Percentiles rank a stretch among this genome's conserved stretches.
Evolutionary conservation across 495 filamentous ascomycete species (phyloP).

Genomic region (Neurospora discreta): DNA sequence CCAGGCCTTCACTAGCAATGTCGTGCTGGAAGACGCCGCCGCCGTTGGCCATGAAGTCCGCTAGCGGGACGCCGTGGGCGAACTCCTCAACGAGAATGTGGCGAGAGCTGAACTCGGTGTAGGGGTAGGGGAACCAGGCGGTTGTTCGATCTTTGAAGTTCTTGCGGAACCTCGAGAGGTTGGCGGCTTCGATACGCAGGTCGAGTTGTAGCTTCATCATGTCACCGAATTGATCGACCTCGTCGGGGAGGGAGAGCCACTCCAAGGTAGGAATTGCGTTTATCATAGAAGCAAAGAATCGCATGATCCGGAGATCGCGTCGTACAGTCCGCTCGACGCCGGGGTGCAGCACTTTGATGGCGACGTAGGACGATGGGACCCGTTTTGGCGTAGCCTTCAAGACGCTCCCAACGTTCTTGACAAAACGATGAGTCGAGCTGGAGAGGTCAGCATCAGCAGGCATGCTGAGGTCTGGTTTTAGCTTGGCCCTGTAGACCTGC

Average conservation of each 20-base stretch:
- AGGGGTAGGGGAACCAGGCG: constrained; percentile 93
- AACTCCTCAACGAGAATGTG: constrained; percentile 95
- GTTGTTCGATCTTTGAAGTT: constrained; percentile 86
- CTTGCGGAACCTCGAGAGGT: constrained; percentile 76
- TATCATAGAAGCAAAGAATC: constrained; percentile 75
- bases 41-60: constrained; percentile 80
- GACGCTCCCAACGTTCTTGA: constrained; percentile 69
- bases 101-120: constrained; percentile 79
- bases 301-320: constrained; percentile 87
- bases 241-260: constrained; percentile 93
- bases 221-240: constrained; percentile 85
- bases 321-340: constrained; percentile 79
- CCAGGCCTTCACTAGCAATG: constrained; percentile 89
- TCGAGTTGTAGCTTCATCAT: constrained; percentile 99
- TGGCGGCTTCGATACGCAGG: constrained; percentile 87
- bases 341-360: constrained; percentile 93
- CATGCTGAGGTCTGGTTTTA: constrained; percentile 67
- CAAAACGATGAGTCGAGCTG: constrained; percentile 42
- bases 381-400: constrained; percentile 76
- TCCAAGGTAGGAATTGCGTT: constrained; percentile 91
- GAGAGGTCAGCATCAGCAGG: constrained; percentile 49
- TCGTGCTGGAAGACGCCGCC: constrained; percentile 89
- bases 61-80: constrained; percentile 83
- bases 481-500: constrained; percentile 92
- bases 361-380: constrained; percentile 86